phyloP scores from a whole-genome alignment of 2,329 filamentous ascomycete species.

The Beauveria brongniartii region DNA sequence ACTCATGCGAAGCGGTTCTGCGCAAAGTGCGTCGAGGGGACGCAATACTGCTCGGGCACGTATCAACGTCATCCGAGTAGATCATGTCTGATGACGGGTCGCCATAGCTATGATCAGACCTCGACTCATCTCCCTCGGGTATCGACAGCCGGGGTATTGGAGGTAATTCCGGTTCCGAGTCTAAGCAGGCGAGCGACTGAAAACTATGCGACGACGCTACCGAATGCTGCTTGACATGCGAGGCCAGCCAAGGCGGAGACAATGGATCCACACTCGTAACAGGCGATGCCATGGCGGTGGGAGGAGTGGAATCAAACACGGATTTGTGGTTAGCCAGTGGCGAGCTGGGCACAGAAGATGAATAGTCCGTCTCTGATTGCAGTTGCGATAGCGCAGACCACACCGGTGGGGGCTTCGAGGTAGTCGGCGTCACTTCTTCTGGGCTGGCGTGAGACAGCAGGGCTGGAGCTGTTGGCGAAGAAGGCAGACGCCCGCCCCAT shows the following conservation, averaged over 20 bases:
- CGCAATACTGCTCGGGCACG: constrained; percentile 11
- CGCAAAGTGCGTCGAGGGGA: constrained; percentile 38
- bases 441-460: constrained; percentile 32
- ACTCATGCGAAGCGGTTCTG: constrained; percentile 73
- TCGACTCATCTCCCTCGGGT: constrained; percentile 29
- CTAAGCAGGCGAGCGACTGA: constrained; percentile 29
- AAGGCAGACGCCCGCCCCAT: constrained; percentile 26
- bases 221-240: constrained; percentile 48
- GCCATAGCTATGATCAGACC: constrained; percentile 14
- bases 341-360: constrained; percentile 73
- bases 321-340: constrained; percentile 58
- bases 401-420: constrained; percentile 38
- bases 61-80: background rate
- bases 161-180: constrained; percentile 21
- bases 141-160: constrained; percentile 19
- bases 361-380: constrained; percentile 48
- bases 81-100: constrained; percentile 8
- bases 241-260: constrained; percentile 47
- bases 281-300: constrained; percentile 79
- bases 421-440: constrained; percentile 43
- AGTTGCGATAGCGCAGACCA: constrained; percentile 58
- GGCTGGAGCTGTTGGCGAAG: constrained; percentile 30
- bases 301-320: constrained; percentile 73
- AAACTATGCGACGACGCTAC: constrained; percentile 47
- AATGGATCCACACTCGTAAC: constrained; percentile 65